phyloP scores from a whole-genome alignment of 495 filamentous ascomycete species.

The Penicillium subrubescens region DNA sequence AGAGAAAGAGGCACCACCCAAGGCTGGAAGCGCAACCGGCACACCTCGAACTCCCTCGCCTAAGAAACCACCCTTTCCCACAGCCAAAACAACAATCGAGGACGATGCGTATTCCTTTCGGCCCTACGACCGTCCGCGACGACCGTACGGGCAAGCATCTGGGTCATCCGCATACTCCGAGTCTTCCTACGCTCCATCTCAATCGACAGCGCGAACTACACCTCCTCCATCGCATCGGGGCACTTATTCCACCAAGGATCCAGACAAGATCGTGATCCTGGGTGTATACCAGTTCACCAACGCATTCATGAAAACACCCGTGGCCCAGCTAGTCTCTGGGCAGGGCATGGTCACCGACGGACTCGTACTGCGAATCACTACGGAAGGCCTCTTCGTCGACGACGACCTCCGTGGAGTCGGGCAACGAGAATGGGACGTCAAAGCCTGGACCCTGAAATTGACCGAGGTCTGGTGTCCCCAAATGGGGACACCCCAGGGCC shows the following conservation, averaged over 20 bases:
- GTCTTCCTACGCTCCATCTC: slow-evolving; percentile 79
- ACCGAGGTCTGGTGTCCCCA: slow-evolving; percentile 87
- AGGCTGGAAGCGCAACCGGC: slow-evolving; percentile 28
- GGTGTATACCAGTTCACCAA: slow-evolving; percentile 91
- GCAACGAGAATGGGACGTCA: slow-evolving; percentile 96
- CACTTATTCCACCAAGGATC: slow-evolving; percentile 81
- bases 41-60: slow-evolving; percentile 51
- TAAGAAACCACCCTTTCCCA: slow-evolving; percentile 59
- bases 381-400: slow-evolving; percentile 93
- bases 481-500: slow-evolving; percentile 27
- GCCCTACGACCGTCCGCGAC: slow-evolving; percentile 76
- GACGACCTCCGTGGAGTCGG: slow-evolving; percentile 85
- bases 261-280: slow-evolving; percentile 90
- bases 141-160: slow-evolving; percentile 45
- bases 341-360: slow-evolving; percentile 80
- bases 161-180: slow-evolving; percentile 75
- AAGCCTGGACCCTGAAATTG: slow-evolving; percentile 92
- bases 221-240: slow-evolving; percentile 77
- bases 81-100: slow-evolving; percentile 66
- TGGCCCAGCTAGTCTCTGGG: slow-evolving; percentile 77
- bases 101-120: slow-evolving; percentile 75
- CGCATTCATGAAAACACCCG: slow-evolving; percentile 75
- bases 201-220: slow-evolving; percentile 81
- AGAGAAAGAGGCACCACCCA: slow-evolving; percentile 34
- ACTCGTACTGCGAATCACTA: slow-evolving; percentile 79